Conservation (phyloP, 495 filamentous ascomycete genomes). For the Aspergillus egyptiacus region DNA sequence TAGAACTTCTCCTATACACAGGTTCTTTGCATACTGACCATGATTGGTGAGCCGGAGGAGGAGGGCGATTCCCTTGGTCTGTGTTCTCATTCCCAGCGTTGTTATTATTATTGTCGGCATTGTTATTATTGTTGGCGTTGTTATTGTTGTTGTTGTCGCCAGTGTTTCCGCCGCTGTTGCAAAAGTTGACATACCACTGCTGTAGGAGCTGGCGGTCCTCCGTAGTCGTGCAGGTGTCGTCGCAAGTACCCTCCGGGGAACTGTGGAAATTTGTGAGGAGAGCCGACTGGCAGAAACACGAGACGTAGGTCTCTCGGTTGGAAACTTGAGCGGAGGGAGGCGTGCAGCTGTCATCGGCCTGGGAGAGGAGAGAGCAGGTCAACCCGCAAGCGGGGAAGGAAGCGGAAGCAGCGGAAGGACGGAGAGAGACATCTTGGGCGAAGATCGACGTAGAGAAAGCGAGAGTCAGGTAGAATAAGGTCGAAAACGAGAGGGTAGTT, state of each 20-base stretch:
- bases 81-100: constrained; percentile 18
- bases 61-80: not conserved
- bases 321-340: constrained; percentile 29
- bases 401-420: constrained; percentile 31
- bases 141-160: constrained; percentile 6
- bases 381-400: constrained; percentile 47
- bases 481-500: not conserved
- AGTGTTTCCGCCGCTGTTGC: constrained; percentile 24
- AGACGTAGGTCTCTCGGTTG: constrained; percentile 36
- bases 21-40: constrained; percentile 4
- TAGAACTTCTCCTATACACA: not conserved
- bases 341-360: constrained; percentile 43
- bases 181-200: constrained; percentile 46
- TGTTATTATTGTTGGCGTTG: constrained; percentile 19
- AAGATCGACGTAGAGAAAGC: constrained; percentile 19
- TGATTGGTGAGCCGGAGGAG: constrained; percentile 1
- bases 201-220: constrained; percentile 36
- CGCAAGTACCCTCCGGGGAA: constrained; percentile 30
- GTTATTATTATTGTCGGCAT: constrained; percentile 10
- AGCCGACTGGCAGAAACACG: constrained; percentile 51
- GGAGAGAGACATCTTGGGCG: constrained; percentile 22
- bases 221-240: constrained; percentile 29
- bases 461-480: constrained; percentile 12
- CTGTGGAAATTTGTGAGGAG: constrained; percentile 36
- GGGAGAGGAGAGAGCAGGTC: constrained; percentile 37